Conservation (phyloP, 805 yeast genomes). For the Candida tammaniensis region DNA sequence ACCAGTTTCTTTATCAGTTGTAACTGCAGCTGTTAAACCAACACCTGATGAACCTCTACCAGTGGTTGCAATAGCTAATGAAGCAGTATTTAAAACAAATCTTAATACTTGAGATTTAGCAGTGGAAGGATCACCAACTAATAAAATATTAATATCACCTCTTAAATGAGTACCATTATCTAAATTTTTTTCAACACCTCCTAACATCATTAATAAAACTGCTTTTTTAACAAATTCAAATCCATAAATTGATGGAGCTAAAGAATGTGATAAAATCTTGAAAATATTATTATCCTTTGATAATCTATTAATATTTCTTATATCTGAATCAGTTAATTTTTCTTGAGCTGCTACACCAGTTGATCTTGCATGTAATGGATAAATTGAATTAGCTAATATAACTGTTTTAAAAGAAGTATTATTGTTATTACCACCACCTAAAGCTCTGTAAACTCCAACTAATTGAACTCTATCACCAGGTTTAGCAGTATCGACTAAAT, state of each 20-base stretch:
- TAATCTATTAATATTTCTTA: conserved; percentile 79
- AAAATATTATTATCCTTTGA: conserved; percentile 71
- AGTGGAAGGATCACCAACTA: conserved; percentile 99
- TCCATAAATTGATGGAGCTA: conserved; percentile 96
- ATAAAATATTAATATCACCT: conserved; percentile 92
- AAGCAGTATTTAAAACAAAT: conserved; percentile 91
- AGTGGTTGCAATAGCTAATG: conserved; percentile 94
- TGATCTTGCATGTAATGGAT: conserved; percentile 84
- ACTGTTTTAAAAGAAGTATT: conserved; percentile 75
- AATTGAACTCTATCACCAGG: conserved; percentile 96
- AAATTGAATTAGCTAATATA: conserved; percentile 85
- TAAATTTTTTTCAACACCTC: conserved; percentile 92
- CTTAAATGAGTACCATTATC: conserved; percentile 95
- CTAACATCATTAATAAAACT: conserved; percentile 82
- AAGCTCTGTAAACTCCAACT: conserved; percentile 89
- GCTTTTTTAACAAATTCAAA: conserved; percentile 90
- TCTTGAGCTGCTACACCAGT: conserved; percentile 75
- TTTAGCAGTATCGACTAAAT: conserved; percentile 84
- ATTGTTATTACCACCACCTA: conserved; percentile 67
- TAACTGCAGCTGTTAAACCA: conserved; percentile 98
- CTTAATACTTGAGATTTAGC: conserved; percentile 95
- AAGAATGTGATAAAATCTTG: conserved; percentile 74
- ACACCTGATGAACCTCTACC: conserved; percentile 99
- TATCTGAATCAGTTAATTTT: conserved; percentile 72
- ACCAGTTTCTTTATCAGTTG: conserved; percentile 94